A percentile compares a stretch with the other conserved stretches of the same genome.
phyloP scores from a whole-genome alignment of 352 stramenopile species.

The Lagenidium sp. region DNA sequence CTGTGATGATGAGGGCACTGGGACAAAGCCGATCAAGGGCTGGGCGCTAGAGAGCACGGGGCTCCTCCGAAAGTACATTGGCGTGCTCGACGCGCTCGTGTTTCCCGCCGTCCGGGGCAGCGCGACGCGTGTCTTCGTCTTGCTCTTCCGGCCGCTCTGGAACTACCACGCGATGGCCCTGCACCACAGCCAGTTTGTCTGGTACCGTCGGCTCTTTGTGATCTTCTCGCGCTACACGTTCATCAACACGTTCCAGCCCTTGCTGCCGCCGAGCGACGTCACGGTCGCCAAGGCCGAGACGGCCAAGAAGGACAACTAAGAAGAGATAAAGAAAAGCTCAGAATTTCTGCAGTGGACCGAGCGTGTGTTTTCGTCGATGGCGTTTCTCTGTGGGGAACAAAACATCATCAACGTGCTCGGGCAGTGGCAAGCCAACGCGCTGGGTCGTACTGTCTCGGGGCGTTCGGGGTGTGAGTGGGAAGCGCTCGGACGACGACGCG shows the following conservation, averaged over 20 bases:
- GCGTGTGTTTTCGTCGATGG: constrained; percentile 18
- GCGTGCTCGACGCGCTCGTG: constrained; percentile 61
- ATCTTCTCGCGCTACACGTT: constrained; percentile 94
- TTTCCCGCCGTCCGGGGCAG: constrained; percentile 22
- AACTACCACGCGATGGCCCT: constrained; percentile 90
- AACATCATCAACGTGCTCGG: neutral
- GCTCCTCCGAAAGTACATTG: constrained; percentile 85
- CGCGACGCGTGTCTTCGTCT: constrained; percentile 35
- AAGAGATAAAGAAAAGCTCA: neutral
- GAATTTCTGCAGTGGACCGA: constrained; percentile 9
- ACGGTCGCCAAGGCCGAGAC: neutral
- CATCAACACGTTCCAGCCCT: constrained; percentile 80
- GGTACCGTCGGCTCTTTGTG: constrained; percentile 95
- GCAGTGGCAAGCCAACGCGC: neutral
- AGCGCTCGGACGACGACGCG: too few species aligned
- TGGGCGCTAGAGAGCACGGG: constrained; percentile 68
- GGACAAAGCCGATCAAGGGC: constrained; percentile 18
- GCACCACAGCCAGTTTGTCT: constrained; percentile 94
- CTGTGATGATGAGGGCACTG: constrained; percentile 13
- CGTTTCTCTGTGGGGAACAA: constrained; percentile 9
- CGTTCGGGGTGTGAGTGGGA: too few species aligned
- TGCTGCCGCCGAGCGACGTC: constrained; percentile 5
- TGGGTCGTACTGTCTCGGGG: too few species aligned
- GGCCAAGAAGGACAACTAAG: constrained; percentile 17
- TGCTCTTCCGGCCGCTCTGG: constrained; percentile 45